These are phyloP conservation scores for Roridomyces roridus DNA, from an alignment of 768 basidiomycete genomes.

Conservation along the genomic window DNA sequence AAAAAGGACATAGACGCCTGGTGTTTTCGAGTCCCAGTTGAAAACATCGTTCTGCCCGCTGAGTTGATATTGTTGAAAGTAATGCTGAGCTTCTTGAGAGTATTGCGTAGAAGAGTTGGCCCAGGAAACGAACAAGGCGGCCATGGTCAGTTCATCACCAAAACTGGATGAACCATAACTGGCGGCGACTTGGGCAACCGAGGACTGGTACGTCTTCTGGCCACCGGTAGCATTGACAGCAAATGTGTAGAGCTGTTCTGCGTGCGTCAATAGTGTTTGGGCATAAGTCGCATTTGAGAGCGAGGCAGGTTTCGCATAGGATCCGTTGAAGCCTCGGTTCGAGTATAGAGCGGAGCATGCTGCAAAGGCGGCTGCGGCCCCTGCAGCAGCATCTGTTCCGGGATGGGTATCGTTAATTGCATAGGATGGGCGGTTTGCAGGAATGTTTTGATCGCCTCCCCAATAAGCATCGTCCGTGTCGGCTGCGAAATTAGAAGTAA, in stretches of 20 bases:
- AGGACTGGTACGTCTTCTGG: conserved; percentile 68
- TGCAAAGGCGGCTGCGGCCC: conserved; percentile 85
- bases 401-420: conserved; percentile 81
- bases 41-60: conserved; percentile 62
- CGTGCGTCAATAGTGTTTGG: conserved; percentile 71
- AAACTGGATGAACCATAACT: conserved; percentile 79
- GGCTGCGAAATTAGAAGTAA: conserved; percentile 39
- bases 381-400: conserved; percentile 90
- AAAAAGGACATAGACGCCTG: conserved; percentile 77
- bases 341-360: conserved; percentile 86
- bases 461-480: conserved; percentile 81
- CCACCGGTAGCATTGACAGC: conserved; percentile 72
- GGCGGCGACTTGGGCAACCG: conserved; percentile 65
- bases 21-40: conserved; percentile 90
- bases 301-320: conserved; percentile 65
- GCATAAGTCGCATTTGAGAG: conserved; percentile 80
- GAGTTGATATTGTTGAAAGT: conserved; percentile 65
- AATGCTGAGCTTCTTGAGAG: conserved; percentile 67
- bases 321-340: conserved; percentile 57
- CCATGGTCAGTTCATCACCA: conserved; percentile 75
- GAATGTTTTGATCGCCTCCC: conserved; percentile 86
- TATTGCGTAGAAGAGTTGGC: conserved; percentile 66
- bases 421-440: conserved; percentile 74
- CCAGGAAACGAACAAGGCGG: conserved; percentile 78
- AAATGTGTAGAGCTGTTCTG: conserved; percentile 75